phyloP scores from a whole-genome alignment of 139 green algal genomes.

The Gonium pectorale region DNA sequence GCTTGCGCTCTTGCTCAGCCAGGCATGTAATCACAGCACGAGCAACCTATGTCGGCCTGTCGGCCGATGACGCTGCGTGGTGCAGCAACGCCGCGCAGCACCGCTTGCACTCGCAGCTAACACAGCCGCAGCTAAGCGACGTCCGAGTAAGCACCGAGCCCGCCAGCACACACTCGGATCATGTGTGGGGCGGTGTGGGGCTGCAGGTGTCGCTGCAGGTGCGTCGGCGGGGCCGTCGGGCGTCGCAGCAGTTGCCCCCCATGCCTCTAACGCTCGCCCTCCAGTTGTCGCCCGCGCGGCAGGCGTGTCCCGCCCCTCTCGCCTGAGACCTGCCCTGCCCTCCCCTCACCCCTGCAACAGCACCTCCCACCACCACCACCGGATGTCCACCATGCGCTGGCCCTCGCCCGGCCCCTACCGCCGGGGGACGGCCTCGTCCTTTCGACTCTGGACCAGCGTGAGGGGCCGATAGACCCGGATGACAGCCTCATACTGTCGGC shows the following conservation, averaged over 20 bases:
- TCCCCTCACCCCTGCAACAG: not conserved
- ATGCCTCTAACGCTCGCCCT: not conserved
- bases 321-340: not conserved
- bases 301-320: not conserved
- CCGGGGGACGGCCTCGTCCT: not conserved
- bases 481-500: not conserved
- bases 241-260: not conserved
- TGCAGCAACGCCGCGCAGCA: too few relatives aligned
- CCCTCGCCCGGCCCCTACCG: not conserved
- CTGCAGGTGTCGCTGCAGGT: constrained; percentile 36
- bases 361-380: not conserved
- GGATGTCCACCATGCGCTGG: not conserved
- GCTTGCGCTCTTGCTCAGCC: constrained; percentile 8
- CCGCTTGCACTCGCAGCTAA: too few relatives aligned
- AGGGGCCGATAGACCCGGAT: too few relatives aligned
- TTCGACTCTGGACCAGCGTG: not conserved
- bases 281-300: too few relatives aligned
- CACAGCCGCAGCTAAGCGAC: constrained; percentile 17
- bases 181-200: not conserved
- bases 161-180: not conserved
- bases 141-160: not conserved
- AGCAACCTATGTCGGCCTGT: not conserved
- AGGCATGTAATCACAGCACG: not conserved
- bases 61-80: not conserved
- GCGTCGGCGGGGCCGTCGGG: too few relatives aligned